Evolutionary conservation across 495 filamentous ascomycete genomes (phyloP), one percentile per base, ranked within the genome.

Genomic region (Podospora anserina): DNA sequence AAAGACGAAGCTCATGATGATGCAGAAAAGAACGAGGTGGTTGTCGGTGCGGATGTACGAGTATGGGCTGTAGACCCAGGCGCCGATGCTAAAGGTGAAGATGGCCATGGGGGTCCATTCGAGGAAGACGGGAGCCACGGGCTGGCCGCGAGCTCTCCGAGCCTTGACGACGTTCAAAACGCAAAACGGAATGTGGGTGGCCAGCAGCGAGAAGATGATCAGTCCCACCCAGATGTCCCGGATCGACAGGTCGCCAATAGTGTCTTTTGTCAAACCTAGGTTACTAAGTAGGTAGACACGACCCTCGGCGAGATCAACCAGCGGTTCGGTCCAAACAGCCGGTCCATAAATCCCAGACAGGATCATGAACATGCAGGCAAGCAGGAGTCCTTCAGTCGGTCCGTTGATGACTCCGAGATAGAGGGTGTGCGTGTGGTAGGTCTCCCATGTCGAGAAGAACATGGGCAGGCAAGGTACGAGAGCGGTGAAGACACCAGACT

Each of bases 371-470:
- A 80, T 75, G 76, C 92, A 94, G 23, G 92, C 95, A 64, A 98
- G 87, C 58, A 98, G 87, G 32, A 99, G 86, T 39, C 96, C 96
- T 79, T 99, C 95, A 30, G 94, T 99, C 4, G 95, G 95, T 0
- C 96, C 96, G 77, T 99, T 99, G 85, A 98, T 89, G 78, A 96
- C 93, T 44, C 95, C 95, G 4, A 99, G 89, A 77, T 98, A 99
- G 2, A 99, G 83, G 0, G 96, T 98, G 78, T 99, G 95, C 1
- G 95, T 97, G 79, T 99, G 95, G 78, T 97, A 99, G 2, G 95
- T 99, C 78, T 99, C 95, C 95, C 95, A 99, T 7, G 95, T 99
- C 5, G 94, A 97, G 82, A 98, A 97, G 83, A 97, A 98, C 95
- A 99, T 99, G 26, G 95, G 92, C 9, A 99, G 81, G 71, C 92